A percentile compares a stretch with the other conserved stretches of the same genome.
These are phyloP conservation scores for Phytophthora rubi DNA, from an alignment of 352 stramenopile species.

Conservation along the genomic window DNA sequence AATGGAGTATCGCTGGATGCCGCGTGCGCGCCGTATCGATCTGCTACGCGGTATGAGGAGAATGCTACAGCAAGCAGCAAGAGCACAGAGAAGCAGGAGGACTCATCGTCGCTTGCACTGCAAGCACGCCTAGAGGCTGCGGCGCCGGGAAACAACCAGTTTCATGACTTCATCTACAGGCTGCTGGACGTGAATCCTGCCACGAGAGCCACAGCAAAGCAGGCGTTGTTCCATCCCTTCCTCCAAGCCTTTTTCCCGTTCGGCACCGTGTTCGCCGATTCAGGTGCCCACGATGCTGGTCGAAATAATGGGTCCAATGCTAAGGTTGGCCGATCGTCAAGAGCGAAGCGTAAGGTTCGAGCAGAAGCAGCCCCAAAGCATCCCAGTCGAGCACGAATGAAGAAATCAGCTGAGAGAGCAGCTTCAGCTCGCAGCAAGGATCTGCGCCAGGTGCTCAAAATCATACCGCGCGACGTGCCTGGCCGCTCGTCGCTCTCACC, in stretches of 20 bases:
- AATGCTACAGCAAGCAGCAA: constrained; percentile 9
- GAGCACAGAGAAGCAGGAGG: constrained; percentile 10
- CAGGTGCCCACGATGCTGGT: constrained; percentile 5
- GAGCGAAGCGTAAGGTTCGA: constrained; percentile 27
- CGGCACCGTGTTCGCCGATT: constrained; percentile 51
- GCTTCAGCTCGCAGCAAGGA: constrained; percentile 37
- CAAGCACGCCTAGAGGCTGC: constrained; percentile 42
- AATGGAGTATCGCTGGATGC: constrained; percentile 32
- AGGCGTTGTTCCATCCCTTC: constrained; percentile 73
- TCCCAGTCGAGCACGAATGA: constrained; percentile 22
- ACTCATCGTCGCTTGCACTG: constrained; percentile 7
- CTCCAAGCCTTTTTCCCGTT: constrained; percentile 76
- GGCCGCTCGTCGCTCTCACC: constrained; percentile 29
- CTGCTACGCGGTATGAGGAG: constrained; percentile 30
- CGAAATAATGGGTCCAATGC: constrained; percentile 3
- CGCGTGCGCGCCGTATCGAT: constrained; percentile 36
- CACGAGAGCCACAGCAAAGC: constrained; percentile 51
- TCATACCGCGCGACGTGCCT: constrained; percentile 29
- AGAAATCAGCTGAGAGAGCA: constrained; percentile 14
- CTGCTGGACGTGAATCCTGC: constrained; percentile 59
- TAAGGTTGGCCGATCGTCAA: constrained; percentile 4
- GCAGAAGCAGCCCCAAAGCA: constrained; percentile 7
- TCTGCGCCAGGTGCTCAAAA: constrained; percentile 40
- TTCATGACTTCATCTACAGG: constrained; percentile 60
- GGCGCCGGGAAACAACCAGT: constrained; percentile 34